Evolutionary conservation across 176 grass and related monocot genomes (phyloP), one percentile per base, ranked within the genome.

Genomic region (Triticum urartu): DNA sequence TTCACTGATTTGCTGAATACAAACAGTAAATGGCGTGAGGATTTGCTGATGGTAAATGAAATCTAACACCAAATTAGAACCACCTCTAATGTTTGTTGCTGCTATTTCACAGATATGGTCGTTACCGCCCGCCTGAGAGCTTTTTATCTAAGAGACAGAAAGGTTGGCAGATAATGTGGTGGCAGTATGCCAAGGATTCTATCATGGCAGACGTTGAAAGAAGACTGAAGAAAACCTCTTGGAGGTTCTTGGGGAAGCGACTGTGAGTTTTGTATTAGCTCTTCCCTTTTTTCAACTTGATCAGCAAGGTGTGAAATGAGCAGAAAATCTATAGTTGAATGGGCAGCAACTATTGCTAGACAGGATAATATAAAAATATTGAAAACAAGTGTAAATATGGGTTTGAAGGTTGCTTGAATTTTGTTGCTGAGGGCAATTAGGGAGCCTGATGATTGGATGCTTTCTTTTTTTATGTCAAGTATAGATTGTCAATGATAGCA

Each of bases 131-230:
- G 0, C 85, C 79, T 95, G 90, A 94, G 77, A 95, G 47, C 18
- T 92, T 85, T 81, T 90, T 95, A 81, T 88, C 84, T 68, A 91
- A 85, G 84, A 95, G 79, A 77, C 68, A 68, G 79, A 83, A 91
- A 94, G 96, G 96, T 80, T 98, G 96, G 96, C 91, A 98, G 75
- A 91, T 21, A 85, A 88, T 77, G 74, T 95, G 90, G 91, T 98
- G 96, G 96, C 93, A 88, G 21, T 98, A 98, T 89, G 93, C 93
- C 68, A 68, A 79, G 87, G 67, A 89, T 22, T 95, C 93, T 62
- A 83, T 95, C 73, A 91, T 88, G 73, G 79, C 91, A 42, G 93
- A 98, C 79, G 90, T 98, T 87, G 54, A 36, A 70, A 85, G 79
- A 94, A 94, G 81, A 86, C 64, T 93, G 87, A 88, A 81, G 84